A percentile compares a stretch with the other conserved stretches of the same genome.
phyloP scores from a whole-genome alignment of 2,329 filamentous ascomycete genomes.

The Fusarium beomiforme region DNA sequence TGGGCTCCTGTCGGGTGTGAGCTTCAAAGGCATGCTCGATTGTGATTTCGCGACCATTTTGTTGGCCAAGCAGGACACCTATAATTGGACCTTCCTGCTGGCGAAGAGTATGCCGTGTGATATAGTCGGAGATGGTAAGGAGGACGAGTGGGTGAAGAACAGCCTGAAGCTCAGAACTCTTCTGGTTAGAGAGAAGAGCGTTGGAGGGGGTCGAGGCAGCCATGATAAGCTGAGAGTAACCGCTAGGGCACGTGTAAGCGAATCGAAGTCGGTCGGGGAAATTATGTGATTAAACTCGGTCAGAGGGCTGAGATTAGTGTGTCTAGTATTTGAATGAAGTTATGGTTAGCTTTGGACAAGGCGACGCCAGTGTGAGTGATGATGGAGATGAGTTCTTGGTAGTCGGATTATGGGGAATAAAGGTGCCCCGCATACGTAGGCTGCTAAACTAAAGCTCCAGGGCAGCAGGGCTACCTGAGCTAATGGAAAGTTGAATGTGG shows the following conservation, averaged over 20 bases:
- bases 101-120: constrained; percentile 88
- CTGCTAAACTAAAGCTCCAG: not conserved
- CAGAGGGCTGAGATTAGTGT: not conserved
- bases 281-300: not conserved
- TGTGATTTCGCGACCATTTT: constrained; percentile 89
- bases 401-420: constrained; percentile 11
- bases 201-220: constrained; percentile 56
- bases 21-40: constrained; percentile 95
- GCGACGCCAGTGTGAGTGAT: not conserved
- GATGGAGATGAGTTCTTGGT: constrained; percentile 11
- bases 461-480: not conserved
- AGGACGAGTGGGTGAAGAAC: constrained; percentile 93
- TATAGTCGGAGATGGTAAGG: constrained; percentile 95
- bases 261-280: not conserved
- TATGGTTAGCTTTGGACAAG: constrained; percentile 16
- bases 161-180: constrained; percentile 79
- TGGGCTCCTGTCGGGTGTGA: constrained; percentile 59
- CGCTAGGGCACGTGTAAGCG: not conserved
- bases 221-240: constrained; percentile 52
- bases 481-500: constrained; percentile 10
- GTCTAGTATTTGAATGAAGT: constrained; percentile 6
- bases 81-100: constrained; percentile 79
- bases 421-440: constrained; percentile 28
- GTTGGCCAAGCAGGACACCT: constrained; percentile 89
- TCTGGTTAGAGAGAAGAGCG: constrained; percentile 72